These are phyloP conservation scores for Exophiala sideris DNA, from an alignment of 2,329 filamentous ascomycete genomes.

Conservation along the genomic window DNA sequence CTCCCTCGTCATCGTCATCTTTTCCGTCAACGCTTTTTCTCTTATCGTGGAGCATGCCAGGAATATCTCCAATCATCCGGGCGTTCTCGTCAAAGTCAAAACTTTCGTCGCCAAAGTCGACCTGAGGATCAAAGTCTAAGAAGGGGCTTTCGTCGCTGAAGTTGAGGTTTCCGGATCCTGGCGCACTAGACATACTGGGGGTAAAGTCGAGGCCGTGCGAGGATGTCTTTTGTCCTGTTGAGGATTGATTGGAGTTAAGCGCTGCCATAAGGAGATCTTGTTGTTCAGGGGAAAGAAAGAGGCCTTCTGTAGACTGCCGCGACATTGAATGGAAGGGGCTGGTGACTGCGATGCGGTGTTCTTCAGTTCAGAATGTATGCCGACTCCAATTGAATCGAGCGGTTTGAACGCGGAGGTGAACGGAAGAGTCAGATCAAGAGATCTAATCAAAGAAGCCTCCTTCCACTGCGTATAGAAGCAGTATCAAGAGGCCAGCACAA, in stretches of 20 bases:
- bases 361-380: not conserved
- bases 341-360: not conserved
- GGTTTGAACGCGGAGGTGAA: not conserved
- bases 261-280: conserved; percentile 73
- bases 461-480: conserved; percentile 5
- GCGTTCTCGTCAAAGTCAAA: conserved; percentile 70
- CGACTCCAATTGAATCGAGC: not conserved
- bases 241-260: conserved; percentile 64
- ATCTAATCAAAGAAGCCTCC: not conserved
- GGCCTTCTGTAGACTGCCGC: conserved; percentile 34
- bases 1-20: conserved; percentile 61
- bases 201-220: conserved; percentile 41
- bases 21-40: conserved; percentile 51
- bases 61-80: conserved; percentile 73
- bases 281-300: conserved; percentile 71
- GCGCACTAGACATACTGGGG: conserved; percentile 37
- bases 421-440: not conserved
- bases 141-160: conserved; percentile 72
- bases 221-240: conserved; percentile 13
- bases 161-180: conserved; percentile 48
- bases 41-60: conserved; percentile 58
- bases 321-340: conserved; percentile 12
- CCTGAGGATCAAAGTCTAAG: conserved; percentile 76
- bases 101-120: conserved; percentile 64
- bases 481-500: conserved; percentile 7